Evolutionary conservation across 2,329 filamentous ascomycete species (phyloP).

Genomic region (Mycosphaerella sp.): DNA sequence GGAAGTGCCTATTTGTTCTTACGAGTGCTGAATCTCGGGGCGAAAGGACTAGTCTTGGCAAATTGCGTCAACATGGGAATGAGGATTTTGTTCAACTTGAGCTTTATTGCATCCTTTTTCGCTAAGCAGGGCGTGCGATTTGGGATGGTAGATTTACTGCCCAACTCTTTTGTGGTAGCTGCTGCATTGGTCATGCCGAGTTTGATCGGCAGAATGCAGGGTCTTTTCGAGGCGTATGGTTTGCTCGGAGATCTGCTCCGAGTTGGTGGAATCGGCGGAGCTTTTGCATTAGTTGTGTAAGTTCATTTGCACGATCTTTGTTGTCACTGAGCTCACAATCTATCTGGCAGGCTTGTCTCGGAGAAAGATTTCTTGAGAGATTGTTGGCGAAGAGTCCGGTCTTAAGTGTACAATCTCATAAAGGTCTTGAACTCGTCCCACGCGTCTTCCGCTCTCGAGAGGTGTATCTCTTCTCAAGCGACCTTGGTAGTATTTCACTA

Average conservation of each 20-base stretch:
- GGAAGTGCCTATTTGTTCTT: constrained; percentile 69
- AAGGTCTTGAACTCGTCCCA: too few species aligned
- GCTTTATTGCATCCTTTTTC: constrained; percentile 66
- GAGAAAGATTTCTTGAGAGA: neutral
- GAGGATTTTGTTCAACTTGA: constrained; percentile 71
- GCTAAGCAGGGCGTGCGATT: constrained; percentile 35
- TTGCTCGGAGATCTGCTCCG: constrained; percentile 39
- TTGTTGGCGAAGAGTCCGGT: neutral
- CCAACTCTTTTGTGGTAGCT: constrained; percentile 34
- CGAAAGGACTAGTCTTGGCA: constrained; percentile 72
- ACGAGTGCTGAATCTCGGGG: constrained; percentile 61
- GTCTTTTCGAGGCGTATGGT: constrained; percentile 32
- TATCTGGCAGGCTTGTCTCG: neutral
- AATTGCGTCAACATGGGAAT: constrained; percentile 87
- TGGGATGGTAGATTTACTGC: constrained; percentile 25
- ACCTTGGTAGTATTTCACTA: too few species aligned
- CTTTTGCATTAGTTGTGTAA: constrained; percentile 36
- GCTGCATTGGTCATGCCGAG: constrained; percentile 34
- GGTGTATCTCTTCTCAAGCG: too few species aligned
- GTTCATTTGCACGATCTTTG: constrained; percentile 2
- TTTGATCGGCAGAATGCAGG: constrained; percentile 32
- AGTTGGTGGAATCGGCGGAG: constrained; percentile 34
- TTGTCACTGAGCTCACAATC: neutral
- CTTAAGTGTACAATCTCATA: neutral
- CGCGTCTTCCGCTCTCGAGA: too few species aligned